Percentiles rank a stretch among this genome's conserved stretches.
These are phyloP conservation scores for Lactarius sanguifluus DNA, from an alignment of 768 basidiomycete species.

Conservation along the genomic window DNA sequence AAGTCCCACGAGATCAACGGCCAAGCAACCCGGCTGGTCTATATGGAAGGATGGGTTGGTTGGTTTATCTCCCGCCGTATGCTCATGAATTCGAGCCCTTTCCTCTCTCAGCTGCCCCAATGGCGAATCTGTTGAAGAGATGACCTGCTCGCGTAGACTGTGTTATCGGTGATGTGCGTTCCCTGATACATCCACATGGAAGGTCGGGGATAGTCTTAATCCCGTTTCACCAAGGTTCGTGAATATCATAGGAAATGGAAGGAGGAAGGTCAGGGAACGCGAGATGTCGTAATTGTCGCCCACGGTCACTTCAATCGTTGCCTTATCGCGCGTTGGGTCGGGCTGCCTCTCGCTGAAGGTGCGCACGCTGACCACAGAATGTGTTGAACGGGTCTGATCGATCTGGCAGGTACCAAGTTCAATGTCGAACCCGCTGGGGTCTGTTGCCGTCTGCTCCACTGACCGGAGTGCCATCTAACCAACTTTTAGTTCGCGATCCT, in stretches of 20 bases:
- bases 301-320: constrained; percentile 84
- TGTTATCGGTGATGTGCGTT: constrained; percentile 65
- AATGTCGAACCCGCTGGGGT: constrained; percentile 29
- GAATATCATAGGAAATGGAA: constrained; percentile 70
- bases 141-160: constrained; percentile 76
- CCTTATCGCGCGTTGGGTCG: constrained; percentile 81
- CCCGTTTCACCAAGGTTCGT: constrained; percentile 50
- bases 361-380: constrained; percentile 10
- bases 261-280: constrained; percentile 61
- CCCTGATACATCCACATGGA: background rate
- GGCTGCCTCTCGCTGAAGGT: constrained; percentile 62
- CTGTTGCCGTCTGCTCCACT: constrained; percentile 14
- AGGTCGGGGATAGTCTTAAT: background rate
- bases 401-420: constrained; percentile 21
- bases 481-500: constrained; percentile 66
- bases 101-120: constrained; percentile 65
- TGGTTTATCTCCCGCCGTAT: background rate
- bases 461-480: background rate
- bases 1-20: constrained; percentile 73
- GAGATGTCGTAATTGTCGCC: constrained; percentile 86
- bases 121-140: constrained; percentile 81
- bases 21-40: constrained; percentile 59
- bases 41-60: constrained; percentile 84
- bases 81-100: background rate
- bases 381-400: constrained; percentile 14